Percentiles rank a stretch among this genome's conserved stretches.
Evolutionary conservation across 352 stramenopile genomes (phyloP).

Genomic region (Globisporangium yorkense): DNA sequence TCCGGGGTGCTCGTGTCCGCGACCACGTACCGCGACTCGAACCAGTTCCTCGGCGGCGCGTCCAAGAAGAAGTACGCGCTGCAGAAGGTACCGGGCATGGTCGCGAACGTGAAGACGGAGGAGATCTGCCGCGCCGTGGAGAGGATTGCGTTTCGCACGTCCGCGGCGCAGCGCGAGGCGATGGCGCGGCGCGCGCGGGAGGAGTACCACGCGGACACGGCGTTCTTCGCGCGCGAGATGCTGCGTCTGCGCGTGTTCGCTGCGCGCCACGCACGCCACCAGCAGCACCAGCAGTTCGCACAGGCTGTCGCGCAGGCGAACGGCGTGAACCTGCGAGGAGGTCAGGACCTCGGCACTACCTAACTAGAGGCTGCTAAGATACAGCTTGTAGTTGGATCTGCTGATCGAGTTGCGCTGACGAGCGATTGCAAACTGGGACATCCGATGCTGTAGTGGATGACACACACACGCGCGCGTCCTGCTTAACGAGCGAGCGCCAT

Average conservation of each 20-base stretch:
- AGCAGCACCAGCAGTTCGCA: too few species aligned
- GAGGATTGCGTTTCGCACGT: constrained; percentile 22
- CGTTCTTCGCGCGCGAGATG: constrained; percentile 46
- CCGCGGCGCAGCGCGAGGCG: constrained; percentile 16
- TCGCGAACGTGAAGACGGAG: constrained; percentile 20
- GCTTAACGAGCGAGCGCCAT: too few species aligned
- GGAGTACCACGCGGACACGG: constrained; percentile 46
- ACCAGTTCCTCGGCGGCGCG: constrained; percentile 32
- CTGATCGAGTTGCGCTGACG: too few species aligned
- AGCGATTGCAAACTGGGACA: too few species aligned
- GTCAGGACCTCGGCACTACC: too few species aligned
- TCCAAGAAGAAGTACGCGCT: constrained; percentile 19
- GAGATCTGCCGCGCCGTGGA: constrained; percentile 35
- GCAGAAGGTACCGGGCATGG: constrained; percentile 22
- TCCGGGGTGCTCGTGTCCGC: constrained; percentile 23
- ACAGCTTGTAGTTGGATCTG: too few species aligned
- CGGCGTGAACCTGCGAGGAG: too few species aligned
- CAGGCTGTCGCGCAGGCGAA: too few species aligned
- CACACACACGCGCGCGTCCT: too few species aligned
- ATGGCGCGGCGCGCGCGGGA: constrained; percentile 25
- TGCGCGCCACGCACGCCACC: too few species aligned
- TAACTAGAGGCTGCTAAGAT: too few species aligned
- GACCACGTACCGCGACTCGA: constrained; percentile 5
- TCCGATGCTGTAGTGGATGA: too few species aligned
- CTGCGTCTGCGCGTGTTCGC: neutral